These are phyloP conservation scores for Helianthus annuus DNA, from an alignment of 129 eudicot genomes.

Conservation along the genomic window HanXRQr2.0-SUNRISE NC_035445.2:92863913-92864412, in stretches of 20 bases:
- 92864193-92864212: too few species aligned
- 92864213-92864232: too few species aligned
- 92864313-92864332: too few species aligned
- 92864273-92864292: too few species aligned
- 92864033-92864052: slow-evolving; percentile 43
- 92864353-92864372: too few species aligned
- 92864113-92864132: slow-evolving; percentile 32
- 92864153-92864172: background rate
- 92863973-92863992: slow-evolving; percentile 42
- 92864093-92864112: slow-evolving; percentile 52
- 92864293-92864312: too few species aligned
- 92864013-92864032: slow-evolving; percentile 47
- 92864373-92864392: too few species aligned
- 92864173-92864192: background rate
- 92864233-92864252: too few species aligned
- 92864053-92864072: slow-evolving; percentile 42
- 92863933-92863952: slow-evolving; percentile 36
- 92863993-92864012: slow-evolving; percentile 56
- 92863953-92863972: slow-evolving; percentile 48
- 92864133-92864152: background rate
- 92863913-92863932: background rate
- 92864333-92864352: too few species aligned
- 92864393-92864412: background rate
- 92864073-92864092: slow-evolving; percentile 56
- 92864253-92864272: too few species aligned